A percentile compares a stretch with the other conserved stretches of the same genome.
phyloP scores from a whole-genome alignment of 2,329 filamentous ascomycete genomes.

The Grosmannia clavigera region DNA sequence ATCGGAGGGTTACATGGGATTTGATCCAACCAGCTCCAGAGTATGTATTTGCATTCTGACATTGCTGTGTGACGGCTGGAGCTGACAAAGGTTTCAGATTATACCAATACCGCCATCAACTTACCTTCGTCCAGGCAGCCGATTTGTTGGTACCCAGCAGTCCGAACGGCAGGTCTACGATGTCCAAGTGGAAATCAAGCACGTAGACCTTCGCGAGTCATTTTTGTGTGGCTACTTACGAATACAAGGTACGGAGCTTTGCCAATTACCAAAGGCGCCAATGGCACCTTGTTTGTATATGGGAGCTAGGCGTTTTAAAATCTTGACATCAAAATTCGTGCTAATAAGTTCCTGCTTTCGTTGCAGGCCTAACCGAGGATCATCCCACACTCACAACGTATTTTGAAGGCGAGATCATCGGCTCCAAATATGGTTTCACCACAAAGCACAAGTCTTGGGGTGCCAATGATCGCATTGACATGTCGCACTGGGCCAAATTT shows the following conservation, averaged over 20 bases:
- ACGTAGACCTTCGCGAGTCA: constrained; percentile 88
- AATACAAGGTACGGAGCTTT: constrained; percentile 62
- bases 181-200: constrained; percentile 92
- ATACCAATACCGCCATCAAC: constrained; percentile 73
- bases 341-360: background rate
- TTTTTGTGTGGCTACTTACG: constrained; percentile 90
- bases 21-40: constrained; percentile 41
- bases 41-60: constrained; percentile 22
- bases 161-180: constrained; percentile 90
- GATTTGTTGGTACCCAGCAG: constrained; percentile 80
- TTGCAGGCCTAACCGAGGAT: constrained; percentile 75
- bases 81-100: constrained; percentile 33
- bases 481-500: constrained; percentile 89
- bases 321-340: too few species aligned
- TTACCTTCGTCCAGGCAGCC: constrained; percentile 75
- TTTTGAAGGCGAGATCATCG: constrained; percentile 97
- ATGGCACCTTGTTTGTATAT: background rate
- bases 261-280: too few species aligned
- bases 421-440: constrained; percentile 84
- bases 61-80: background rate
- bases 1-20: constrained; percentile 31
- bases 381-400: constrained; percentile 97
- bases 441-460: constrained; percentile 88
- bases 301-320: background rate
- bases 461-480: constrained; percentile 78